Percentiles rank a stretch among this genome's conserved stretches.
Conservation (phyloP, 2,329 filamentous ascomycete species). For the Neopestalotiopsis sp. region DNA sequence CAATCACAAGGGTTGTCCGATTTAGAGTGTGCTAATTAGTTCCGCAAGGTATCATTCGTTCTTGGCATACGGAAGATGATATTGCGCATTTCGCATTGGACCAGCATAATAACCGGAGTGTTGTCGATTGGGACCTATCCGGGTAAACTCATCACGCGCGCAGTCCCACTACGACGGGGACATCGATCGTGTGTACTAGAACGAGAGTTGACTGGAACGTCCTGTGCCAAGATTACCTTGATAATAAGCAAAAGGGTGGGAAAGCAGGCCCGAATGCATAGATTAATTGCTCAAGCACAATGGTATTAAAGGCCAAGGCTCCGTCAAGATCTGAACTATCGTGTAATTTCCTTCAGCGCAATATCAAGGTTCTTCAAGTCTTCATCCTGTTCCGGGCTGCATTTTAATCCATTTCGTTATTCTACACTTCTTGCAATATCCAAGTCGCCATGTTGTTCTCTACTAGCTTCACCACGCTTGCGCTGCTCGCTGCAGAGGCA, state of each 20-base stretch:
- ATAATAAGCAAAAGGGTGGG: neutral
- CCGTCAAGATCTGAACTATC: neutral
- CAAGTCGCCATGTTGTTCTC: conserved; percentile 32
- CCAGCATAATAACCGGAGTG: conserved; percentile 3
- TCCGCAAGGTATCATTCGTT: neutral
- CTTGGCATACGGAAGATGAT: conserved; percentile 12
- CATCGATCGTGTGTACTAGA: neutral
- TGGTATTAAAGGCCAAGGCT: neutral
- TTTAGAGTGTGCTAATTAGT: neutral
- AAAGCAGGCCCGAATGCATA: neutral
- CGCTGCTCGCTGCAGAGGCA: conserved; percentile 35
- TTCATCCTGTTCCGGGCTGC: neutral
- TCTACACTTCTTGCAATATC: neutral
- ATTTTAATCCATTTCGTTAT: neutral
- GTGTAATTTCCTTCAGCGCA: neutral
- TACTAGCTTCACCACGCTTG: conserved; percentile 24
- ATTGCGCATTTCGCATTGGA: neutral
- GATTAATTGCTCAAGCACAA: neutral
- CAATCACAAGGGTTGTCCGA: neutral
- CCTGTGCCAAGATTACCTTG: neutral
- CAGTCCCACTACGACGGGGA: neutral
- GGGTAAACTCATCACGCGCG: conserved; percentile 14
- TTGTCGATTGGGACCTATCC: conserved; percentile 17
- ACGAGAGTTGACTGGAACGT: neutral
- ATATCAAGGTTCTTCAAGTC: neutral